Evolutionary conservation across 2,329 filamentous ascomycete genomes (phyloP), one percentile per base, ranked within the genome.

Genomic region (Penicillium psychrosexuale): DNA sequence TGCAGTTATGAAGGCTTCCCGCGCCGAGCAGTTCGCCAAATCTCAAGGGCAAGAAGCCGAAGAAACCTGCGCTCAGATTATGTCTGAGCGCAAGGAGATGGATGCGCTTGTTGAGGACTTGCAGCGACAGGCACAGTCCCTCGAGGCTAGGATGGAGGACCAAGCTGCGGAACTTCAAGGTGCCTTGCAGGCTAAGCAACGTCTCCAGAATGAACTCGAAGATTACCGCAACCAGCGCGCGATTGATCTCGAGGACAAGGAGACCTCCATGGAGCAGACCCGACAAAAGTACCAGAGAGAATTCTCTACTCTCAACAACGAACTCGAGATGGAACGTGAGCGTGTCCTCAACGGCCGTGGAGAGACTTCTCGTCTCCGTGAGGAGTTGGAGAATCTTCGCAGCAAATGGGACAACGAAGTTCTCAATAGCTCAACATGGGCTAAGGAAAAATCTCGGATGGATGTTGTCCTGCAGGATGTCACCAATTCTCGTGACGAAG

Each of bases 331-430:
- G 58, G 92, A 96, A 64, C 88, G 94, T 34, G 92, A 97, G 71
- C 93, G 95, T 80, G 81, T 89, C 79, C 76, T 97, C 78, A 82
- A 93, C 82, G 83, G 91, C 24, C 80, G 94, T 64, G 85, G 89
- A 34, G 92, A 97, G 73, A 95, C 93, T 61, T 84, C 88, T 15
- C 86, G 91, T 42, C 82, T 99, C 50, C 88, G 93, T n/a, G 93
- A 97, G 70, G 94, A 99, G 74, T 85, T 97, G 24, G 94, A 99
- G 66, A 91, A 96, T 66, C 82, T 97, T 55, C 86, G 94, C 62
- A 91, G 87, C 64, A 97, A 97, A 77, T 97, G 94, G 93, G 94
- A 99, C 67, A 91, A 97, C 66, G 93, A 99, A 75, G 91, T 97
- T 11, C 84, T 97, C 64, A 97, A 97, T 76, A 96, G 91, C 74